phyloP scores from a whole-genome alignment of 805 yeast genomes.

The Kodamaea kakaduensis region DNA sequence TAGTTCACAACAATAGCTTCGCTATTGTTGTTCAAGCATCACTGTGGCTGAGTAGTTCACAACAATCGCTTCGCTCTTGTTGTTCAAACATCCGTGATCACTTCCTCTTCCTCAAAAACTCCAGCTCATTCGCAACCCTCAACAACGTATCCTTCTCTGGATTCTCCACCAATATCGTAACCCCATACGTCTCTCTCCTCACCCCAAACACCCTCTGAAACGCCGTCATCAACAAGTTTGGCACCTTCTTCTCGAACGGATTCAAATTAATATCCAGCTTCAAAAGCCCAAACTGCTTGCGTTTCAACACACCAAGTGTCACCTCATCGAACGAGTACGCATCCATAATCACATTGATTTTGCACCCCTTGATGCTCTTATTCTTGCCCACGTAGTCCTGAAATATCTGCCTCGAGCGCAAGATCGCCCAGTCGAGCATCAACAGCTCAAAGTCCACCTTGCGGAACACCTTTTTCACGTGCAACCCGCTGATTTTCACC shows the following conservation, averaged over 20 bases:
- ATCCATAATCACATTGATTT: constrained; percentile 42
- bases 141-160: constrained; percentile 17
- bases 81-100: neutral
- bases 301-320: constrained; percentile 33
- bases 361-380: constrained; percentile 24
- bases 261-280: constrained; percentile 24
- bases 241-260: constrained; percentile 20
- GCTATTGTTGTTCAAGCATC: neutral
- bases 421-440: constrained; percentile 56
- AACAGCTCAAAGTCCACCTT: constrained; percentile 62
- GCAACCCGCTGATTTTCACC: constrained; percentile 53
- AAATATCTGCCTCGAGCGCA: constrained; percentile 42
- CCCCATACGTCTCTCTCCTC: constrained; percentile 26
- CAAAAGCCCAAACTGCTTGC: constrained; percentile 42
- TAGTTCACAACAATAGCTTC: neutral
- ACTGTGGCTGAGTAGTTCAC: too few species aligned
- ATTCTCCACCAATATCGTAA: constrained; percentile 20
- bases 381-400: constrained; percentile 24
- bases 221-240: neutral
- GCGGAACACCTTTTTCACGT: constrained; percentile 65
- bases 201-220: constrained; percentile 23
- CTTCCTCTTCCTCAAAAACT: constrained; percentile 18
- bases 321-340: constrained; percentile 49
- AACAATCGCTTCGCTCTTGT: neutral
- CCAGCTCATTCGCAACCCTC: constrained; percentile 12